Conservation (phyloP, 2,329 filamentous ascomycete species). For the Shiraia bambusicola region DNA sequence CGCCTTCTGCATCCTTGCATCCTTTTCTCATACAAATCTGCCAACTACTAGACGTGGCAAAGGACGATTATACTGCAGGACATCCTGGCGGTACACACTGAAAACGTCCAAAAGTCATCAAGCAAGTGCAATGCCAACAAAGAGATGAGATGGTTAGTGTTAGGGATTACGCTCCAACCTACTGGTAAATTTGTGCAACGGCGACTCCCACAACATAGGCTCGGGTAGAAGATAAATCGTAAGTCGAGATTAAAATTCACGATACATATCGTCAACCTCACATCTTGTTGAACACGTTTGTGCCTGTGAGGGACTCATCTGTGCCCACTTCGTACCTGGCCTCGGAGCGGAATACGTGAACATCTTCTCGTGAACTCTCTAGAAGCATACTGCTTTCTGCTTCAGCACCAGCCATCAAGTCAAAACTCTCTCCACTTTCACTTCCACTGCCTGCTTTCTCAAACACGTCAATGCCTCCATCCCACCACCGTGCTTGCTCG, state of each 20-base stretch:
- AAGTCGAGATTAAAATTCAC: background rate
- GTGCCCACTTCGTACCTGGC: slow-evolving; percentile 9
- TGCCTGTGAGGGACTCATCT: slow-evolving; percentile 20
- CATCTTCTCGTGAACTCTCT: slow-evolving; percentile 32
- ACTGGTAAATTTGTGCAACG: slow-evolving; percentile 79
- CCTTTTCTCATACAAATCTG: no score
- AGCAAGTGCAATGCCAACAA: slow-evolving; percentile 84
- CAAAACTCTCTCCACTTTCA: slow-evolving; percentile 45
- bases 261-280: slow-evolving; percentile 10
- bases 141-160: slow-evolving; percentile 84
- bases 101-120: slow-evolving; percentile 51
- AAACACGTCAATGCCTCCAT: slow-evolving; percentile 36
- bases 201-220: slow-evolving; percentile 45
- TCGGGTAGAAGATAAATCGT: background rate
- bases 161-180: slow-evolving; percentile 70
- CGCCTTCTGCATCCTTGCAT: no score
- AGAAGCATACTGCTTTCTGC: slow-evolving; percentile 42
- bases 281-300: slow-evolving; percentile 36
- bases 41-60: no score
- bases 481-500: slow-evolving; percentile 41
- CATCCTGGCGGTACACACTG: no score
- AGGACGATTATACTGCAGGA: no score
- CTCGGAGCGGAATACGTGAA: slow-evolving; percentile 3
- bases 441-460: slow-evolving; percentile 32
- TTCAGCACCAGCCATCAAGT: slow-evolving; percentile 50